These are phyloP conservation scores for Apophysomyces trapeziformis DNA, from an alignment of 371 early-diverging fungal genomes.

Conservation along the genomic window DNA sequence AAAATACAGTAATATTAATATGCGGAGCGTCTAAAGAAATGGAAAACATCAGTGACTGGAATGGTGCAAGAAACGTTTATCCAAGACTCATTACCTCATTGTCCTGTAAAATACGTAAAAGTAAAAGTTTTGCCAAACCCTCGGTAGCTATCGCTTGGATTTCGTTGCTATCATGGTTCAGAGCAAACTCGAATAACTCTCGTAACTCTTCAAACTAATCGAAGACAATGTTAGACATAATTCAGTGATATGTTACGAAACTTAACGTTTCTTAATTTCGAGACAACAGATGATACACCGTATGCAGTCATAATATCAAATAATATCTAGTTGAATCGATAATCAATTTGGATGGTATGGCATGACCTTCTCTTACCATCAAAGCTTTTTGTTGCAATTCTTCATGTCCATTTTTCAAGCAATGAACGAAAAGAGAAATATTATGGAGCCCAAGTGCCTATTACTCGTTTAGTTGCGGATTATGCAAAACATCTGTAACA, in stretches of 20 bases:
- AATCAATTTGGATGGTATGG: background rate
- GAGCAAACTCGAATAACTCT: conserved; percentile 48
- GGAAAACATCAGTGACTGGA: background rate
- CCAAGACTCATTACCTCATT: conserved; percentile 47
- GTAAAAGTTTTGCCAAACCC: conserved; percentile 70
- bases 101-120: conserved; percentile 55
- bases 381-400: conserved; percentile 52
- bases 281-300: conserved; percentile 41
- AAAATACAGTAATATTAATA: conserved; percentile 78
- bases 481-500: too few relatives aligned
- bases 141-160: conserved; percentile 64
- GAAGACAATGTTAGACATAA: background rate
- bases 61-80: background rate
- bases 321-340: conserved; percentile 48
- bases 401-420: conserved; percentile 44
- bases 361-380: conserved; percentile 32
- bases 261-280: conserved; percentile 42
- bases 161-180: conserved; percentile 54
- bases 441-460: conserved; percentile 56
- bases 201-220: conserved; percentile 40
- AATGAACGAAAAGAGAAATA: conserved; percentile 48
- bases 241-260: conserved; percentile 9
- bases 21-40: conserved; percentile 57
- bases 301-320: conserved; percentile 66
- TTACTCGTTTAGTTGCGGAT: background rate